Conservation (phyloP, 208 protist species). For the Leishmania mexicana region DNA sequence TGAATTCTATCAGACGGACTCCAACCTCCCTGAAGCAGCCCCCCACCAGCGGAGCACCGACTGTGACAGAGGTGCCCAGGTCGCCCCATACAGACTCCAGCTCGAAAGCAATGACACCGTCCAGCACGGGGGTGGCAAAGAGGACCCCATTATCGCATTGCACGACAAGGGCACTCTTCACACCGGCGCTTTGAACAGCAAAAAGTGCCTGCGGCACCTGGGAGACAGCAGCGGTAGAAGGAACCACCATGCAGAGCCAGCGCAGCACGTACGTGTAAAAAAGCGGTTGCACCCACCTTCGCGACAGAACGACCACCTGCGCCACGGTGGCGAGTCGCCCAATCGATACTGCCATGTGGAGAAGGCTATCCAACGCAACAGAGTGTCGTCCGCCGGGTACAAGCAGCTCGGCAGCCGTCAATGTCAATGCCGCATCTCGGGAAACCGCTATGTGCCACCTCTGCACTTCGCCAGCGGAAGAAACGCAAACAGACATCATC, state of each 20-base stretch:
- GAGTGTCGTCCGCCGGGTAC: neutral
- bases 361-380: neutral
- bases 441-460: neutral
- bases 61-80: neutral
- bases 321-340: neutral
- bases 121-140: slow-evolving; percentile 9
- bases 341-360: neutral
- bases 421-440: neutral
- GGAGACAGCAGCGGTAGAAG: neutral
- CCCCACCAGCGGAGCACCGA: neutral
- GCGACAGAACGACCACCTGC: neutral
- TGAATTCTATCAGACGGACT: neutral
- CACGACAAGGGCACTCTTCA: slow-evolving; percentile 16
- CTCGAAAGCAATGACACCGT: slow-evolving; percentile 7
- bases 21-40: neutral
- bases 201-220: slow-evolving; percentile 6
- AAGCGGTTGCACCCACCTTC: neutral
- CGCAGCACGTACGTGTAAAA: slow-evolving; percentile 22
- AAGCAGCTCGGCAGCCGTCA: neutral
- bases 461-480: neutral
- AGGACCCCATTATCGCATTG: slow-evolving; percentile 10
- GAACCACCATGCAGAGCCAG: slow-evolving; percentile 7
- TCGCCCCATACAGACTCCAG: slow-evolving; percentile 7
- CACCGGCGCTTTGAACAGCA: neutral
- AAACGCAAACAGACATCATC: neutral